Evolutionary conservation across 371 early-diverging fungal genomes (phyloP), one percentile per base, ranked within the genome.

Genomic region (Dinochytrium kinnereticum): DNA sequence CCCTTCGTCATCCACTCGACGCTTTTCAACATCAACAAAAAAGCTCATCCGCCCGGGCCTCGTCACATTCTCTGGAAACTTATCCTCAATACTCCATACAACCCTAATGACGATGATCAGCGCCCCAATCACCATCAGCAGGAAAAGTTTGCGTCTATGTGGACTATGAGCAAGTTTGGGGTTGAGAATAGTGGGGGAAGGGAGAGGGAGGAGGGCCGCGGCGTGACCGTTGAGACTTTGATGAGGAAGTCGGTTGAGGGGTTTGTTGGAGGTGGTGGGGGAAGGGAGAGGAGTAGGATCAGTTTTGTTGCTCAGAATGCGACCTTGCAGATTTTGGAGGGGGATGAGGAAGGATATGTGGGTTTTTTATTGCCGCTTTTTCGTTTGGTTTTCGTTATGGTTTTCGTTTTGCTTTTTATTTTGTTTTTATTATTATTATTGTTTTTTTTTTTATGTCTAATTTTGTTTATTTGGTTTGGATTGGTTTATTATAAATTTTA

Each of bases 101-200:
- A 40, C 24, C 10, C 10, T 51, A 34, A 1, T 0, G 19, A 28
- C 34, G 64, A 7, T 57, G 44, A 44, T 21, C 7, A n/a, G 2
- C 5, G 7, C 44, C n/a, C n/a, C 10, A 53, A 26, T 53, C 55
- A 61, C 19, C 64, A 7, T 26, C 64, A 61, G 26, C 33, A 31
- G 38, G 40, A 69, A 24, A 51, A 59, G 5, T 69, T 69, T 39
- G 61, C 74, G 1, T 71, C 71, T 13, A n/a, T 71, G 15, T 75
- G 70, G 71, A 65, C 57, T 0, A 49, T 70, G 28, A 75, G 76
- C 44, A 75, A 75, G 57, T 71, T 75, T 55, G 70, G 76, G 2
- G 34, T 70, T 1, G 76, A 51, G 30, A 51, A 50, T 1, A 38
- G 39, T 51, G 51, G 57, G 13, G 51, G 66, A 26, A 38, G 21